Percentiles rank a stretch among this genome's conserved stretches.
These are phyloP conservation scores for Tylopilus felleus DNA, from an alignment of 768 basidiomycete species.

Conservation along the genomic window DNA sequence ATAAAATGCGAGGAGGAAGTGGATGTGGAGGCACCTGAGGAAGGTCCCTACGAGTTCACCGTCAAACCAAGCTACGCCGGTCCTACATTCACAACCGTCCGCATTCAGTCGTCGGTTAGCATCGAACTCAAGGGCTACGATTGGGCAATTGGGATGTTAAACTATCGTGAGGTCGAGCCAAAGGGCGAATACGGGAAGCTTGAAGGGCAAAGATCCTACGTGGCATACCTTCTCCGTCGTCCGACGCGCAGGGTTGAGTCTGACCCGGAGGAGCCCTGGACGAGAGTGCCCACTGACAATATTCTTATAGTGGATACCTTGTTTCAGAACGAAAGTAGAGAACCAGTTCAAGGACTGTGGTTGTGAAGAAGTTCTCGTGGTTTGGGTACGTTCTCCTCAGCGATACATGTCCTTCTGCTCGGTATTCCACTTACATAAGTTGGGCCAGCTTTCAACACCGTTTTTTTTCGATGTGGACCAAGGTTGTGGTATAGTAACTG, in stretches of 20 bases:
- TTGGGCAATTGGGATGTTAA: conserved; percentile 15
- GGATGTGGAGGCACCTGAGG: background rate
- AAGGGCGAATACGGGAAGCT: conserved; percentile 7
- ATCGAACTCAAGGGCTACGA: background rate
- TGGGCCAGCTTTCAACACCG: no score
- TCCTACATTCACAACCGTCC: conserved; percentile 2
- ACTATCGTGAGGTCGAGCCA: conserved; percentile 13
- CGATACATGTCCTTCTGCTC: no score
- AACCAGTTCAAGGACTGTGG: conserved; percentile 7
- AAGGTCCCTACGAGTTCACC: conserved; percentile 2
- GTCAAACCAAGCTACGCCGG: conserved; percentile 10
- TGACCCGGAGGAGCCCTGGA: conserved; percentile 5
- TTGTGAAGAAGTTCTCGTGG: conserved; percentile 4
- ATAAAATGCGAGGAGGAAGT: background rate
- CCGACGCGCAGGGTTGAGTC: background rate
- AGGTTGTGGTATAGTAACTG: no score
- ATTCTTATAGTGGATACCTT: conserved; percentile 12
- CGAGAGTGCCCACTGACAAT: conserved; percentile 13
- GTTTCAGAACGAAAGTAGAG: conserved; percentile 13
- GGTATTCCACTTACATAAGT: no score
- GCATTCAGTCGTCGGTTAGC: background rate
- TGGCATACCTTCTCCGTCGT: conserved; percentile 12
- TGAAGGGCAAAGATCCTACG: conserved; percentile 9
- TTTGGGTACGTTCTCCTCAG: no score
- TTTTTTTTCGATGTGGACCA: no score